A percentile compares a stretch with the other conserved stretches of the same genome.
Evolutionary conservation across 75 land plant genomes (phyloP).

Genomic region (Azolla pinnata): DNA sequence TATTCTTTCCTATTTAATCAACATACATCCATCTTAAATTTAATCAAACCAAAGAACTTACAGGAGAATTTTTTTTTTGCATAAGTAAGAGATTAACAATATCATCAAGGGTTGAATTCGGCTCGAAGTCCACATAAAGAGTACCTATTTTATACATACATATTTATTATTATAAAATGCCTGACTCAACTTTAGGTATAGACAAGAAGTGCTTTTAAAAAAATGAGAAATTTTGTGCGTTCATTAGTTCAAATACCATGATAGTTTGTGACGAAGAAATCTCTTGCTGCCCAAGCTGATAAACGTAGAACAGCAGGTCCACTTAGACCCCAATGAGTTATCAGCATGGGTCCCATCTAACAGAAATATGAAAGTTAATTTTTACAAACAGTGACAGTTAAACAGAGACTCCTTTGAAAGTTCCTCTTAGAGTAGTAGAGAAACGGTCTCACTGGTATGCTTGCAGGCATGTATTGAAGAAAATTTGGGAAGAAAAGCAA

Average conservation of each 20-base stretch:
- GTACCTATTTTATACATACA: slow-evolving; percentile 36
- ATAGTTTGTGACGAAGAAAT: slow-evolving; percentile 49
- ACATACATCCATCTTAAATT: background rate
- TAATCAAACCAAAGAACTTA: slow-evolving; percentile 23
- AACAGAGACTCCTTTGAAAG: no score
- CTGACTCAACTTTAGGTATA: no score
- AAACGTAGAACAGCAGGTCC: slow-evolving; percentile 87
- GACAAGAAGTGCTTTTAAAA: no score
- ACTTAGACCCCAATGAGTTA: slow-evolving; percentile 98
- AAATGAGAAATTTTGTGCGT: no score
- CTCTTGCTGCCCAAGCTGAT: slow-evolving; percentile 95
- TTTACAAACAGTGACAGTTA: background rate
- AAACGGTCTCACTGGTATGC: no score
- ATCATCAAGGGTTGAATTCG: slow-evolving; percentile 51
- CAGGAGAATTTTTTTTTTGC: slow-evolving; percentile 50
- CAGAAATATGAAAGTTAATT: background rate
- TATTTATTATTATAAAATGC: background rate
- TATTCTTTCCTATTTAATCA: background rate
- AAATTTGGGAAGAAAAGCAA: no score
- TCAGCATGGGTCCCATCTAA: slow-evolving; percentile 79
- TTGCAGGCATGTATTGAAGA: no score
- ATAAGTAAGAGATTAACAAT: slow-evolving; percentile 31
- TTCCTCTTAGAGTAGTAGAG: no score
- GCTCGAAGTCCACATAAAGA: slow-evolving; percentile 64
- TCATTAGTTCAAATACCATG: slow-evolving; percentile 46